Conservation (phyloP, 2,329 filamentous ascomycete species). For the Mollisia scopiformis region DNA sequence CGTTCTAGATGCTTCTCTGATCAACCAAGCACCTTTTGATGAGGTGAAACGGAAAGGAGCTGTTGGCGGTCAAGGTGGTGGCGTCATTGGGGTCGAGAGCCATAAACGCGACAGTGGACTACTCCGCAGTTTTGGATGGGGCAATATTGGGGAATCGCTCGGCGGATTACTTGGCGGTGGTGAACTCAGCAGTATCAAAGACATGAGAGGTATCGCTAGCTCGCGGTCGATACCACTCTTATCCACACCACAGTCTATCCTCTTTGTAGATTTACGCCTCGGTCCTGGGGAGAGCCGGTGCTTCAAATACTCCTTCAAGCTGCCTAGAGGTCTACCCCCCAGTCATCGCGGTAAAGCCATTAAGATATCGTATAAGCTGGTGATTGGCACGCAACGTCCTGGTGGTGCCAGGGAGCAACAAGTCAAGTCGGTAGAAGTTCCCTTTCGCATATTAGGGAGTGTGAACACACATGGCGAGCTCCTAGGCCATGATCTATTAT, state of each 20-base stretch:
- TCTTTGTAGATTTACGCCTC: constrained; percentile 91
- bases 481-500: constrained; percentile 91
- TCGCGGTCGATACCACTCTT: constrained; percentile 87
- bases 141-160: constrained; percentile 83
- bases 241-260: constrained; percentile 92
- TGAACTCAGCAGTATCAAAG: constrained; percentile 90
- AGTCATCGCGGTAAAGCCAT: constrained; percentile 90
- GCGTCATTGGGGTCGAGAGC: constrained; percentile 78
- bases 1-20: constrained; percentile 84
- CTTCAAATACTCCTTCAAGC: constrained; percentile 83
- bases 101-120: constrained; percentile 77
- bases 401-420: constrained; percentile 79
- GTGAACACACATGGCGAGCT: constrained; percentile 89
- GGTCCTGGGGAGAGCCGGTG: constrained; percentile 86
- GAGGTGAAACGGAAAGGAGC: constrained; percentile 95
- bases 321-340: constrained; percentile 89
- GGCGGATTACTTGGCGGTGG: constrained; percentile 84
- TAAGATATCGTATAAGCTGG: constrained; percentile 88
- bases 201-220: constrained; percentile 88
- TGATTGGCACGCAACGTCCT: constrained; percentile 88
- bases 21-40: constrained; percentile 89
- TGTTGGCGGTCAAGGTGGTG: constrained; percentile 82
- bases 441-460: constrained; percentile 90
- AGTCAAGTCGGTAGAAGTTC: constrained; percentile 87
- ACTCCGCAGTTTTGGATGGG: constrained; percentile 85